Base-by-base conservation (phyloP, 306 rosid genomes). In the Geum urbanum region DNA sequence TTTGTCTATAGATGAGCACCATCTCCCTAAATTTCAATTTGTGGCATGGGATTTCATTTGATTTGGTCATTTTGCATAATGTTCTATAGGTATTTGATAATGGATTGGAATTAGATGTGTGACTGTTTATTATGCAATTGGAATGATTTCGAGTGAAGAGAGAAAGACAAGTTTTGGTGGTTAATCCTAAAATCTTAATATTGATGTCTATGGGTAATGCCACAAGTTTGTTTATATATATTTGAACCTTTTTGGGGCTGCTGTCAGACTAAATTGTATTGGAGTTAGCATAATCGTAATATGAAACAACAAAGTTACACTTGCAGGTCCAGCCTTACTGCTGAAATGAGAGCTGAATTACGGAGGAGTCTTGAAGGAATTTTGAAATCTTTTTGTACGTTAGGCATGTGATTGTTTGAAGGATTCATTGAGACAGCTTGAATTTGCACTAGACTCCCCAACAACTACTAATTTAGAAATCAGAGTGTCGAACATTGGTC, bases 351-450 rank as follows among this genome's bases (percentile, higher is more conserved):
- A 57, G 76, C 14, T 7, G 92, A 79, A 70, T 3, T 87, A 22
- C 85, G 44, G 69, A 76, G 77, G n/a, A n/a, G n/a, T 66, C 77
- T 90, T 48, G 6, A 69, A 61, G 96, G 90, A 74, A 66, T 79
- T 51, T 70, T 85, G n/a, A 89, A 84, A 77, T 81, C 39, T 55
- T 81, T 94, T 86, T 46, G n/a, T n/a, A n/a, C n/a, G 72, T 48
- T 82, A 77, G 72, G 84, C 89, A 49, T 84, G 97, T 78, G 58
- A 71, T 73, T 78, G 59, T 61, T 68, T 94, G 63, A 89, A 67
- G 80, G 64, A 70, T 71, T 87, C 91, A 15, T 9, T 90, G 54
- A 56, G 40, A 74, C 79, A 76, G 72, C 81, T 94, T 52, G 84
- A 72, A 35, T 81, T 78, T 61, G 87, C 81, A 70, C 72, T 85